Evolutionary conservation across 169 alveolate genomes (phyloP).

Genomic region (Eimeria brunetti): DNA sequence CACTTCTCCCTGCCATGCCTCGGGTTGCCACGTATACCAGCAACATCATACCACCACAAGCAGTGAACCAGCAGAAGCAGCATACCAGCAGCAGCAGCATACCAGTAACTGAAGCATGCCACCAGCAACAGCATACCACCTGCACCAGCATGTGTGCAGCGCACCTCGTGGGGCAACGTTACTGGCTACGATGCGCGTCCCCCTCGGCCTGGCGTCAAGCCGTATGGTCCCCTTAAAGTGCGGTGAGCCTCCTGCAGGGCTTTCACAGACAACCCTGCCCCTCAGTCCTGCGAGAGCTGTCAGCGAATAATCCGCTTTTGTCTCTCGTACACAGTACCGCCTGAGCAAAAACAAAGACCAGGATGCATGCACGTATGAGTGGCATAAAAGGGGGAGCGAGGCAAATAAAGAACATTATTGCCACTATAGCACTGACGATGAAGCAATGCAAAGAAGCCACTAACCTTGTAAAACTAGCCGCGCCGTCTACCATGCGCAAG

Average conservation of each 20-base stretch:
- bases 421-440: neutral
- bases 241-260: slow-evolving; percentile 21
- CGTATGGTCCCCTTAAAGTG: slow-evolving; percentile 52
- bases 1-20: neutral
- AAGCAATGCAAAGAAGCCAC: neutral
- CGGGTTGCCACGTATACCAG: too few species aligned
- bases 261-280: slow-evolving; percentile 58
- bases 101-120: too few species aligned
- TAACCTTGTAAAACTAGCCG: slow-evolving; percentile 48
- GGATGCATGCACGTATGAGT: neutral
- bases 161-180: slow-evolving; percentile 63
- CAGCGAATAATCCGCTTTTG: slow-evolving; percentile 54
- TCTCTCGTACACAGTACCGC: slow-evolving; percentile 53
- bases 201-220: slow-evolving; percentile 56
- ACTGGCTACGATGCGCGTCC: slow-evolving; percentile 51
- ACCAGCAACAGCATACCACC: neutral
- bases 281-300: slow-evolving; percentile 45
- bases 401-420: neutral
- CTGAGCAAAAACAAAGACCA: neutral
- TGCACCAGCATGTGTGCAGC: neutral
- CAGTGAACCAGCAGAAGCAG: neutral
- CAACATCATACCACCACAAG: too few species aligned
- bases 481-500: slow-evolving; percentile 45
- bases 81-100: neutral
- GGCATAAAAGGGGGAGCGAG: neutral